Base-by-base conservation (phyloP, 2,329 filamentous ascomycete species). In the Nannizziopsis barbatae region DNA sequence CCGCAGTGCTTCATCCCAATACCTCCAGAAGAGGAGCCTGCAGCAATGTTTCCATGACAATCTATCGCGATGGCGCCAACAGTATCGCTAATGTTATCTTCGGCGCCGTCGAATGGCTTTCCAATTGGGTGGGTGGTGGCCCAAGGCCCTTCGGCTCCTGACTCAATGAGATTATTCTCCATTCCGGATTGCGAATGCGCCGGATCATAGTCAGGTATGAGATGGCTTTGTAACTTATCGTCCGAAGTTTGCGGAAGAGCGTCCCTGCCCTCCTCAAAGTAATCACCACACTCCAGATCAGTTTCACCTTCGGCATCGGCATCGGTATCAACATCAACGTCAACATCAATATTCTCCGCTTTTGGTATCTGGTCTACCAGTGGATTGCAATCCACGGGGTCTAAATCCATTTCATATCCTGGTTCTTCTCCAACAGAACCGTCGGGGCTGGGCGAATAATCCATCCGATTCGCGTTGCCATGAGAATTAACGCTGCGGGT, bases 1-100 rank as follows among this genome's bases (percentile, higher is more conserved):
- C 92, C 93, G 52, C 81, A 80, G 65, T 95, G 89, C 63, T 98
- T 98, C 90, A 98, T 95, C 22, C 92, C 90, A 62, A 98, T 98
- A 1, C 92, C 92, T 5, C 92, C 92, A 12, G 93, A 98, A 1
- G 92, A 98, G 1, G 92, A 95, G 12, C 84, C 92, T 3, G 90
- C 92, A 3, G 93, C 90, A 61, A 98, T 95, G 50, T 84, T 83
- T 12, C 92, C 92, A 57, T 76, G 78, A 43, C 77, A 76, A 60
- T 98, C 92, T 54, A 98, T 82, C 9, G 88, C 92, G 60, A 98
- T 95, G 22, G 89, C 92, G 39, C 93, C 92, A 51, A 98, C 88
- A 10, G 92, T 98, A 69, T 98, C 92, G 2, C 84, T 93, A 57
- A 98, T 75, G 59, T 84, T 76, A 53, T 86, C 80, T 17, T 71